phyloP scores from a whole-genome alignment of 2,329 filamentous ascomycete genomes.

The Venturia pyrina region DNA sequence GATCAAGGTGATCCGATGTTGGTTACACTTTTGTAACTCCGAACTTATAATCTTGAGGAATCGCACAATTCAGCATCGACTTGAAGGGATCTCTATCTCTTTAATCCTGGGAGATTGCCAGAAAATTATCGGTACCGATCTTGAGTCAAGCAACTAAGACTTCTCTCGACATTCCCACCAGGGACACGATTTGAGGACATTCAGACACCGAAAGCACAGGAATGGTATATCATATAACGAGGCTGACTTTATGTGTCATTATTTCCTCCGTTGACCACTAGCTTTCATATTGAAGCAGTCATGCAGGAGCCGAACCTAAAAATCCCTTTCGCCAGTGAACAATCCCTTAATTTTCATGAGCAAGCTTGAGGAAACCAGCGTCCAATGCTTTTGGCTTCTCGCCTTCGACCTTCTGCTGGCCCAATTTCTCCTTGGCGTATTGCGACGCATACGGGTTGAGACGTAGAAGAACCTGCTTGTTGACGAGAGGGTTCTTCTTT shows the following conservation, averaged over 20 bases:
- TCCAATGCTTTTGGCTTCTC: constrained; percentile 50
- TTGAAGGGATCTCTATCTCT: too few relatives aligned
- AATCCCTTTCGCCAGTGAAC: background rate
- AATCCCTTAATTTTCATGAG: constrained; percentile 10
- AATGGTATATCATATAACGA: background rate
- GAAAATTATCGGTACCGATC: too few relatives aligned
- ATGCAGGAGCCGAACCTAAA: background rate
- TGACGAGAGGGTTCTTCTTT: constrained; percentile 99
- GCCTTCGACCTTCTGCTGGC: constrained; percentile 54
- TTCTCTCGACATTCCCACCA: too few relatives aligned
- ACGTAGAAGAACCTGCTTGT: constrained; percentile 97
- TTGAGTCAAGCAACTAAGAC: too few relatives aligned
- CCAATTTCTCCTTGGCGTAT: constrained; percentile 79
- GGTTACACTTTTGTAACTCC: too few relatives aligned
- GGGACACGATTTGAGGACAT: too few relatives aligned
- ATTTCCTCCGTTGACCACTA: background rate
- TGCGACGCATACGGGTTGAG: constrained; percentile 96
- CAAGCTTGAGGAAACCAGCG: constrained; percentile 36
- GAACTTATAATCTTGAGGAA: too few relatives aligned
- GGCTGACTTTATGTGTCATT: background rate
- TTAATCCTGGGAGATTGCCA: too few relatives aligned
- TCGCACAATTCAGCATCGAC: too few relatives aligned
- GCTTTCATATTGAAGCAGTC: background rate
- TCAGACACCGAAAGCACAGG: background rate
- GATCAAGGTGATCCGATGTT: too few relatives aligned